Percentiles rank a stretch among this genome's conserved stretches.
Evolutionary conservation across 768 basidiomycete species (phyloP).

Genomic region (Galerina marginata): DNA sequence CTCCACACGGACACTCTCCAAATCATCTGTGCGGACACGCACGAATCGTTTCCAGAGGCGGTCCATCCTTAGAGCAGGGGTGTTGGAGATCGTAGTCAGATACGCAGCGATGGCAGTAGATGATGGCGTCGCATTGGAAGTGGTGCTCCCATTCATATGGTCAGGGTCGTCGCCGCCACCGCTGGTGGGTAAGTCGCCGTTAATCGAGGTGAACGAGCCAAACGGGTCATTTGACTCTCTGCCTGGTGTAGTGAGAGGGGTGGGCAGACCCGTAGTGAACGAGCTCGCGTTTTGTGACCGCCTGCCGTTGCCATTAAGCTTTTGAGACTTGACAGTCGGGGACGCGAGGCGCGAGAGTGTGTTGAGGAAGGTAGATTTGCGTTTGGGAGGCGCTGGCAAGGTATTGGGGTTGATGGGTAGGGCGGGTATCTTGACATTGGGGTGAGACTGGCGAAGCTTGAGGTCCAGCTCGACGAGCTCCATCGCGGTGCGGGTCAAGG

Average conservation of each 20-base stretch:
- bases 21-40: slow-evolving; percentile 82
- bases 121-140: slow-evolving; percentile 46
- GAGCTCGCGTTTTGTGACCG: slow-evolving; percentile 32
- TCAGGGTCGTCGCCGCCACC: slow-evolving; percentile 23
- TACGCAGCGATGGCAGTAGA: slow-evolving; percentile 74
- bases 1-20: slow-evolving; percentile 87
- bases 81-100: slow-evolving; percentile 79
- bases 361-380: slow-evolving; percentile 85
- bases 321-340: slow-evolving; percentile 59
- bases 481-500: slow-evolving; percentile 76
- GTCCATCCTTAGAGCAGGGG: slow-evolving; percentile 61
- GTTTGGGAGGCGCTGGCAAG: slow-evolving; percentile 66
- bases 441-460: slow-evolving; percentile 73
- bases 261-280: slow-evolving; percentile 37
- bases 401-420: slow-evolving; percentile 64
- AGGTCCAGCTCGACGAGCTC: slow-evolving; percentile 85
- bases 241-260: slow-evolving; percentile 57
- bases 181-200: slow-evolving; percentile 30
- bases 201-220: slow-evolving; percentile 40
- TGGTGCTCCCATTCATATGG: slow-evolving; percentile 18
- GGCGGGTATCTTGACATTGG: slow-evolving; percentile 59
- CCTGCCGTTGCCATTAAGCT: slow-evolving; percentile 29
- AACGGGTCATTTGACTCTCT: slow-evolving; percentile 71
- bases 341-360: slow-evolving; percentile 86
- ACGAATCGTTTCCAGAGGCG: slow-evolving; percentile 88